These are phyloP conservation scores for Didymella arachidicola DNA, from an alignment of 2,329 filamentous ascomycete genomes.

Conservation along the genomic window DNA sequence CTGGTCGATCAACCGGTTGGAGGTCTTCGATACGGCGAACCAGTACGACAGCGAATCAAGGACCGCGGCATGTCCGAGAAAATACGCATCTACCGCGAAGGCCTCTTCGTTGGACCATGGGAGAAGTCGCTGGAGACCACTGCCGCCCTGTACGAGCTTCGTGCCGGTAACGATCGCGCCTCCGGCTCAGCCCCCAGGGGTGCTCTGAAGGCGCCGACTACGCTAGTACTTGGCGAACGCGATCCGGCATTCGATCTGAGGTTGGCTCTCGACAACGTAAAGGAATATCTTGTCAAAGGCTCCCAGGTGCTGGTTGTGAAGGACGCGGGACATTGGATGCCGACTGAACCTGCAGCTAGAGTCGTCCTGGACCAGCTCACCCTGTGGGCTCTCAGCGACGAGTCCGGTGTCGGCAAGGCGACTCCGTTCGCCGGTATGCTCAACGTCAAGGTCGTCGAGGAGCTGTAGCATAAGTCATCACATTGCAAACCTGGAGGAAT, in stretches of 20 bases:
- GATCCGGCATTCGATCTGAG: slow-evolving; percentile 61
- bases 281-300: slow-evolving; percentile 58
- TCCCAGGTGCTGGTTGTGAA: slow-evolving; percentile 62
- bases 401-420: slow-evolving; percentile 23
- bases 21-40: slow-evolving; percentile 44
- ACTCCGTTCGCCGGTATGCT: slow-evolving; percentile 33
- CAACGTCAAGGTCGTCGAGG: slow-evolving; percentile 30
- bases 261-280: slow-evolving; percentile 61
- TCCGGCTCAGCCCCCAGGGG: slow-evolving; percentile 50
- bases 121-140: slow-evolving; percentile 61
- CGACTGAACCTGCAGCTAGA: slow-evolving; percentile 57
- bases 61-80: slow-evolving; percentile 60
- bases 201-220: slow-evolving; percentile 60
- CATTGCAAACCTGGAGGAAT: background rate
- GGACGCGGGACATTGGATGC: slow-evolving; percentile 61
- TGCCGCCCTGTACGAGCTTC: slow-evolving; percentile 56
- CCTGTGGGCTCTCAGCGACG: slow-evolving; percentile 42
- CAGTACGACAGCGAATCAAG: slow-evolving; percentile 50
- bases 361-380: slow-evolving; percentile 53
- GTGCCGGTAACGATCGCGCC: slow-evolving; percentile 19
- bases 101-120: slow-evolving; percentile 57
- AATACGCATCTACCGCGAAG: slow-evolving; percentile 63
- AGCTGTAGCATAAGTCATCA: slow-evolving; percentile 3
- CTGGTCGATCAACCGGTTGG: slow-evolving; percentile 36
- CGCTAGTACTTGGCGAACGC: slow-evolving; percentile 61